A percentile compares a stretch with the other conserved stretches of the same genome.
Evolutionary conservation across 1,139 yeast genomes (phyloP).

Genomic region (Protomyces macrosporus): DNA sequence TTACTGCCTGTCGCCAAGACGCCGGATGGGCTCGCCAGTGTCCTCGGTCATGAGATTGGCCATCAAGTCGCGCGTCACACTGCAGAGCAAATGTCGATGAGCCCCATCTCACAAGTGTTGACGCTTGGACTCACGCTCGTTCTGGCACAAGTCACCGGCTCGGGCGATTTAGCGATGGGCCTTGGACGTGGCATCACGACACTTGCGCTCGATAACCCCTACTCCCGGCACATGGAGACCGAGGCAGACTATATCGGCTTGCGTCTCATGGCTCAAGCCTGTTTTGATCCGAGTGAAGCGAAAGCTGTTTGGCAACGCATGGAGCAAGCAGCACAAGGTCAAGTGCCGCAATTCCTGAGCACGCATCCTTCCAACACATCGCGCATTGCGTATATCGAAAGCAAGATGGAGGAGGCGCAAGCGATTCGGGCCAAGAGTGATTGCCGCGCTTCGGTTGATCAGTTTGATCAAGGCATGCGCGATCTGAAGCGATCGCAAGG

Average conservation of each 20-base stretch:
- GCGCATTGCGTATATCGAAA: slow-evolving; percentile 61
- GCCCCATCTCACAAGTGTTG: slow-evolving; percentile 20
- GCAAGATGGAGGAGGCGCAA: slow-evolving; percentile 59
- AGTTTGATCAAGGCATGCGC: background rate
- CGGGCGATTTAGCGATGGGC: slow-evolving; percentile 27
- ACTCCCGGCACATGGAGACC: slow-evolving; percentile 86
- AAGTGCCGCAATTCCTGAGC: slow-evolving; percentile 49
- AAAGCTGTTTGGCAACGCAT: slow-evolving; percentile 77
- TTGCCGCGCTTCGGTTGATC: background rate
- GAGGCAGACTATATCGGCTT: slow-evolving; percentile 95
- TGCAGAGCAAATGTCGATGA: slow-evolving; percentile 56
- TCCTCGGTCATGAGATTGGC: slow-evolving; percentile 84
- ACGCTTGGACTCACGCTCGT: slow-evolving; percentile 9
- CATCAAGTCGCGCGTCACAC: slow-evolving; percentile 87
- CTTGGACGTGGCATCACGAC: slow-evolving; percentile 46
- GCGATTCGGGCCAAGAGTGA: slow-evolving; percentile 7
- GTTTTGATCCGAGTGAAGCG: slow-evolving; percentile 72
- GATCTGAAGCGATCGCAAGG: background rate
- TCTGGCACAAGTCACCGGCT: slow-evolving; percentile 52
- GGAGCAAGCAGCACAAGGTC: slow-evolving; percentile 51
- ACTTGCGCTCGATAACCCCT: slow-evolving; percentile 67
- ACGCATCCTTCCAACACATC: slow-evolving; percentile 85
- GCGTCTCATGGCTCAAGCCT: slow-evolving; percentile 83
- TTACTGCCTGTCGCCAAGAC: slow-evolving; percentile 72
- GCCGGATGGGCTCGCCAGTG: slow-evolving; percentile 91